Percentiles rank a stretch among this genome's conserved stretches.
These are phyloP conservation scores for Sarocladium strictum DNA, from an alignment of 2,329 filamentous ascomycete species.

Conservation along the genomic window DNA sequence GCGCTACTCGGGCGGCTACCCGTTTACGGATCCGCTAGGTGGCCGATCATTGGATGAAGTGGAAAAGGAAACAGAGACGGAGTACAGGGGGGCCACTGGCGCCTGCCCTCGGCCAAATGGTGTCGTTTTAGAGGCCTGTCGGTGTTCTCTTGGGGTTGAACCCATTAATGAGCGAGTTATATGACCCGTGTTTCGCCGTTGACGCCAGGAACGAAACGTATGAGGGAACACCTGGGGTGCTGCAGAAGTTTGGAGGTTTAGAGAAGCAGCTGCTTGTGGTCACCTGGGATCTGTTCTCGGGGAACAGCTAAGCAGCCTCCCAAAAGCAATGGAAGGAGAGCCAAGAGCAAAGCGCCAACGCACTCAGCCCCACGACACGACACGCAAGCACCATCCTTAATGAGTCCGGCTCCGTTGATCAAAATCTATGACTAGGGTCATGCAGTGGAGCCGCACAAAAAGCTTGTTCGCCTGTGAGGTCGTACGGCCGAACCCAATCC, in stretches of 20 bases:
- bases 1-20: constrained; percentile 8
- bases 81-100: not conserved
- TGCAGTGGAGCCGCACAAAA: not conserved
- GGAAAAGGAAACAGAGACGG: not conserved
- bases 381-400: not conserved
- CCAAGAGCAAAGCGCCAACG: not conserved
- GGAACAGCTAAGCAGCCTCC: not conserved
- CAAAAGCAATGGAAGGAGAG: not conserved
- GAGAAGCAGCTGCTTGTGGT: not conserved
- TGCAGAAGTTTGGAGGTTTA: not conserved
- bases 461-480: constrained; percentile 1
- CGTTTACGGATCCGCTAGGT: not conserved
- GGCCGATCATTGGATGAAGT: not conserved
- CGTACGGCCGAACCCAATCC: not conserved
- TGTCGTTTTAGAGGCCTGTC: not conserved
- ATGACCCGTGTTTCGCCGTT: not conserved
- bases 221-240: not conserved
- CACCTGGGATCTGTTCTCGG: not conserved
- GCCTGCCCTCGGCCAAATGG: not conserved
- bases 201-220: not conserved
- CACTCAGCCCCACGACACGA: not conserved
- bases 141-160: not conserved
- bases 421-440: not conserved
- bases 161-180: not conserved
- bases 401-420: not conserved